Base-by-base conservation (phyloP, 1,284 basidiomycete species). In the Ceratobasidium theobromae region DNA sequence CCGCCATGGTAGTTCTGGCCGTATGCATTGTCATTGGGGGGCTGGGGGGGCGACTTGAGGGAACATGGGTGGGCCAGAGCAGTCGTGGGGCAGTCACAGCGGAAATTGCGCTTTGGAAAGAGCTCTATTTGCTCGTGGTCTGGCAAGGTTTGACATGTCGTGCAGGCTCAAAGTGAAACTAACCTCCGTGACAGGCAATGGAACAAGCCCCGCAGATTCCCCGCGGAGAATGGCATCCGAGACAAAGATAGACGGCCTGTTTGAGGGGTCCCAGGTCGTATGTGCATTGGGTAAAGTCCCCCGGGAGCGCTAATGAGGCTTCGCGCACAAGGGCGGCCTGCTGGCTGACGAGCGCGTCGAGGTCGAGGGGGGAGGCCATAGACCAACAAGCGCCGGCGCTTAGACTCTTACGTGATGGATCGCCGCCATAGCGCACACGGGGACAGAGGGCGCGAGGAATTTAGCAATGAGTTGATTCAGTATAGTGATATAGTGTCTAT, bases 191-290 rank as follows among this genome's bases (percentile, higher is more conserved):
- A 72, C 89, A 92, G 18, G 89, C 87, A 57, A 91, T 82, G 18
- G 88, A 89, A 75, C 89, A 92, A n/a, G 89, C 86, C 14, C 86
- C 82, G 71, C 89, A 91, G 64, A 91, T 79, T 4, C 83, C 84
- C 16, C 79, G 76, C 0, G 38, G 28, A 27, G 49, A 25, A 9
- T 33, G 35, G 74, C 89, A 92, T 0, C 87, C 86, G 4, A 84
- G 74, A 73, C 89, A 92, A 54, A 90, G 83, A 74, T 91, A 89
- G 16, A 91, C 83, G 0, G 88, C 84, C 75, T 92, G 90, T 67
- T 81, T 75, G 49, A 88, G 76, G 55, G 78, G 77, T 0, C 89
- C 89, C 67, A 84, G 77, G 58, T 68, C 65, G 73, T 87, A 85
- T 1, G 89, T 88, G 73, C 89, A 91, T 52, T 84, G 81, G 6